Evolutionary conservation across 169 alveolate species (phyloP).

Genomic region (Plasmodium yoelii): DNA sequence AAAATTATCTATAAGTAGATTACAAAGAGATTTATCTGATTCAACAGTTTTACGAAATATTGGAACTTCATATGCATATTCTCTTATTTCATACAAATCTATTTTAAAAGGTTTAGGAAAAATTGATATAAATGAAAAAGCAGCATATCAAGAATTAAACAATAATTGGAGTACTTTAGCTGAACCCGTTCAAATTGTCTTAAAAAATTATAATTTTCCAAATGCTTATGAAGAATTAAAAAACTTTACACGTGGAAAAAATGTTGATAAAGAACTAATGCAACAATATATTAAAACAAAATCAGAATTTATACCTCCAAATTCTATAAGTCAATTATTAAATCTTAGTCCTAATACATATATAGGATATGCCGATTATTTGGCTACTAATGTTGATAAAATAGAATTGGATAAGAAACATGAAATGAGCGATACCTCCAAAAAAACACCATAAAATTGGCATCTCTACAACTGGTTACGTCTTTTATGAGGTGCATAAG

Average conservation of each 20-base stretch:
- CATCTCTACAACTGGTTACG: no score
- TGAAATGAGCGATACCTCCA: no score
- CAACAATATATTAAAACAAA: constrained; percentile 75
- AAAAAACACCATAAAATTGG: no score
- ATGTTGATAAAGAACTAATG: constrained; percentile 60
- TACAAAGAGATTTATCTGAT: constrained; percentile 96
- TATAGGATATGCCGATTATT: constrained; percentile 56
- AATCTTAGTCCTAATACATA: constrained; percentile 52
- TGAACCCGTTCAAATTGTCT: constrained; percentile 93
- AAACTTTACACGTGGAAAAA: constrained; percentile 78
- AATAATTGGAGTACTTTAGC: constrained; percentile 94
- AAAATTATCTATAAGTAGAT: constrained; percentile 94
- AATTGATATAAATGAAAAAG: constrained; percentile 84
- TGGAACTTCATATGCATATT: constrained; percentile 91
- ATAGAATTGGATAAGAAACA: no score
- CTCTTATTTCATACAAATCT: constrained; percentile 89
- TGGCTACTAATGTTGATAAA: constrained; percentile 57
- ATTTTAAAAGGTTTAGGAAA: constrained; percentile 89
- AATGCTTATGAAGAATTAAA: constrained; percentile 84
- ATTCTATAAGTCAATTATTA: constrained; percentile 27
- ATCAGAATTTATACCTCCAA: constrained; percentile 26
- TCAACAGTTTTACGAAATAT: constrained; percentile 95
- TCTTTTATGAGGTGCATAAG: no score
- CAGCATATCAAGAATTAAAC: constrained; percentile 86
- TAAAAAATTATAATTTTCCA: constrained; percentile 87